Evolutionary conservation across 2,329 filamentous ascomycete species (phyloP).

Genomic region (Diplodia scrobiculata): DNA sequence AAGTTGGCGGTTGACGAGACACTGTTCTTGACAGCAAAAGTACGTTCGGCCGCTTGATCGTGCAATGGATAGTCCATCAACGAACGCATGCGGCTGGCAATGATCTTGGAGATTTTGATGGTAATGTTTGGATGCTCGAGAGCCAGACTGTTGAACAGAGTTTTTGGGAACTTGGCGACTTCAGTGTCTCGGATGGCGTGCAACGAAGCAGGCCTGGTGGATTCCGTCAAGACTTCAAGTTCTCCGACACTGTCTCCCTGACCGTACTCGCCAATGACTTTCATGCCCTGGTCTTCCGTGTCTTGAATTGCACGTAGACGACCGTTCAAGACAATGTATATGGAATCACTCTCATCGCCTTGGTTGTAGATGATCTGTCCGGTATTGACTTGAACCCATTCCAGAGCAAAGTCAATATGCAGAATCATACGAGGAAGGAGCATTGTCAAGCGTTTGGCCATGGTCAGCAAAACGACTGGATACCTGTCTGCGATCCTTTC

Average conservation of each 20-base stretch:
- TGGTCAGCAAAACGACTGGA: slow-evolving; percentile 87
- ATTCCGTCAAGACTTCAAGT: slow-evolving; percentile 94
- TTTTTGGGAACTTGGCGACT: slow-evolving; percentile 91
- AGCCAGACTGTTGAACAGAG: slow-evolving; percentile 94
- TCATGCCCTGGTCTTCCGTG: slow-evolving; percentile 75
- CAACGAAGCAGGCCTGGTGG: slow-evolving; percentile 81
- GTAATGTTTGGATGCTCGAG: slow-evolving; percentile 97
- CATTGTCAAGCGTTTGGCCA: slow-evolving; percentile 91
- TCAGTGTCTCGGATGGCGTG: slow-evolving; percentile 97
- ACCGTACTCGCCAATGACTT: slow-evolving; percentile 86
- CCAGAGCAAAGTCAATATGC: slow-evolving; percentile 96
- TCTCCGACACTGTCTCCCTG: slow-evolving; percentile 98
- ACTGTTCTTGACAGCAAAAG: slow-evolving; percentile 60
- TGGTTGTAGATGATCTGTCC: slow-evolving; percentile 94
- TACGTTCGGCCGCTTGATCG: slow-evolving; percentile 64
- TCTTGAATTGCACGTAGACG: slow-evolving; percentile 83
- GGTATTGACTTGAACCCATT: slow-evolving; percentile 96
- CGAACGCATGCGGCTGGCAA: slow-evolving; percentile 89
- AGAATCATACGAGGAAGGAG: slow-evolving; percentile 85
- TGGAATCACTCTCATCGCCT: slow-evolving; percentile 93
- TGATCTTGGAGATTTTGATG: slow-evolving; percentile 98
- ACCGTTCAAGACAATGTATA: slow-evolving; percentile 96
- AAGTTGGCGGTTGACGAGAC: slow-evolving; percentile 88
- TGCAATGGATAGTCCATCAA: slow-evolving; percentile 79
- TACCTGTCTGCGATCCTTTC: slow-evolving; percentile 92